Conservation (phyloP, 176 grass and related monocot genomes). For the Carex myosuroides region DNA sequence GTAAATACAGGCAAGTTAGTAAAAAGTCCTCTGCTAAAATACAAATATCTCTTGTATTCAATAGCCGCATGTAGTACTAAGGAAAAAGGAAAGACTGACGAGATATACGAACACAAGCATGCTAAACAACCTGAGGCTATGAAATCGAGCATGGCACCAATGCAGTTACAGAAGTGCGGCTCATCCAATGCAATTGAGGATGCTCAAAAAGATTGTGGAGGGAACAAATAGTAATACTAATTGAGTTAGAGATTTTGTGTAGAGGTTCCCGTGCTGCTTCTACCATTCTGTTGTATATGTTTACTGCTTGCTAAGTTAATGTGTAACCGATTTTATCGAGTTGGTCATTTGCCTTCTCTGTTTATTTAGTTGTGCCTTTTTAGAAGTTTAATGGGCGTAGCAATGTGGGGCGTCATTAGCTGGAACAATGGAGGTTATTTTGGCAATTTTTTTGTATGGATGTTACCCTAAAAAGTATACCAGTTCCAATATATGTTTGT, state of each 20-base stretch:
- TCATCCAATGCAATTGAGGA: slow-evolving; percentile 38
- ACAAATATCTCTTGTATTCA: background rate
- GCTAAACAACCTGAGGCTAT: slow-evolving; percentile 23
- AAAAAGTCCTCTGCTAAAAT: background rate
- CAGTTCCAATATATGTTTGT: too few species aligned
- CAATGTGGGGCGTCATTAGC: background rate
- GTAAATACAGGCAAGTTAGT: background rate
- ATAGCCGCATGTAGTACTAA: slow-evolving; percentile 25
- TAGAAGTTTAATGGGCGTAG: background rate
- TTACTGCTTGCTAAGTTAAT: background rate
- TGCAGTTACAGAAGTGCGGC: slow-evolving; percentile 38
- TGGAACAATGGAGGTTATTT: background rate
- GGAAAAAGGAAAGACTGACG: slow-evolving; percentile 44
- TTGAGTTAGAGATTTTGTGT: background rate
- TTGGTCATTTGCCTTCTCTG: background rate
- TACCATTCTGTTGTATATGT: background rate
- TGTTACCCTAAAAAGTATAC: too few species aligned
- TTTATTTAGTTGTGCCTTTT: background rate
- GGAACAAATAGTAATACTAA: slow-evolving; percentile 12
- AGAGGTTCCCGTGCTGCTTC: background rate
- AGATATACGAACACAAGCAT: slow-evolving; percentile 38
- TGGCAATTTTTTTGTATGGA: too few species aligned
- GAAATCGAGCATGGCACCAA: slow-evolving; percentile 20
- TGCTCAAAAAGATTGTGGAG: slow-evolving; percentile 19
- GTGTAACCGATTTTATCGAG: background rate